Evolutionary conservation across 345 rosid genomes (phyloP), one percentile per base, ranked within the genome.

Genomic region (Ceriops decandra): DNA sequence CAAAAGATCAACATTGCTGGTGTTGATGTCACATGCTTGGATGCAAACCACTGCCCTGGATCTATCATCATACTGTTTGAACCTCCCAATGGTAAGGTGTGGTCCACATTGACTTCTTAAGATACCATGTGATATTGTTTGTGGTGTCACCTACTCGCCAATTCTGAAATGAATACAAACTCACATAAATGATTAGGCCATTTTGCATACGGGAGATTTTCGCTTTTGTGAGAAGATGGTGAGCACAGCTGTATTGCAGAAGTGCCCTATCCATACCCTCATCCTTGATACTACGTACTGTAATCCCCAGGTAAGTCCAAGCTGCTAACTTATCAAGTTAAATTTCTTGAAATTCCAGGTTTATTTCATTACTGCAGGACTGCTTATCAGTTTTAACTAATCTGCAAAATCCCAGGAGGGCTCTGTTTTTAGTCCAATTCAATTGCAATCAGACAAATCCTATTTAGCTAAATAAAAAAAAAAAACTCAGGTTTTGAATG

Each of bases 241-340:
- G 51, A 78, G 62, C 72, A 68, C 70, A 73, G 38, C 83, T 57
- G 60, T 74, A 69, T 74, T 79, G 76, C 86, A 70, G 54, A 65
- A 69, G 36, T 72, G 78, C 60, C 80, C 32, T 28, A 78, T 93
- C 71, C 87, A 83, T 75, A 89, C 97, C 61, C 90, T 93, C 56
- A 88, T 93, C 75, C 95, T 93, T 58, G 98, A 93, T 78, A 93
- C 98, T n/a, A 93, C 98, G 33, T 93, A 93, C 79, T 93, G 98
- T 69, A 79, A 89, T 66, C 85, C 97, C 58, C 95, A 89, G 95
- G 98, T 91, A 74, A 54, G 78, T 72, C 67, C 59, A 57, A 52
- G 56, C 60, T 49, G 22, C 20, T 22, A n/a, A 22, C 9, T 54
- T 54, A 13, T 54, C 15, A 26, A 21, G 27, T 26, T 22, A 54